Evolutionary conservation across 768 basidiomycete genomes (phyloP).

Genomic region (Gloeophyllum trabeum): DNA sequence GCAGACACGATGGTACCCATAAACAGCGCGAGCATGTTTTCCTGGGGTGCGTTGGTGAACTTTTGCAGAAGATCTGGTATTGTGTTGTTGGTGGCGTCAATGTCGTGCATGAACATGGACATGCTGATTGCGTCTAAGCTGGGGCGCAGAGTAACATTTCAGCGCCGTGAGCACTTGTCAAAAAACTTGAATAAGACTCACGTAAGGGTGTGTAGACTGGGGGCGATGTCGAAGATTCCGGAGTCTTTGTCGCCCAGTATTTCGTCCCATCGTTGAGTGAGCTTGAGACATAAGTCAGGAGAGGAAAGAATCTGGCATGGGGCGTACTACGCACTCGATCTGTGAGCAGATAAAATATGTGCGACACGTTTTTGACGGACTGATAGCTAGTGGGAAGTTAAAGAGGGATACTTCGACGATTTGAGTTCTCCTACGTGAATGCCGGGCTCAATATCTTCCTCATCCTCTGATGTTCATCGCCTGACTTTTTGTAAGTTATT

Average conservation of each 20-base stretch:
- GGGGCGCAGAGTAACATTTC: not conserved
- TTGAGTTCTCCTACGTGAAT: slow-evolving; percentile 1
- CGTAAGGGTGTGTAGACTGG: not conserved
- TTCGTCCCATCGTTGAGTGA: not conserved
- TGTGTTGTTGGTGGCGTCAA: not conserved
- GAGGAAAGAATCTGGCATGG: not conserved
- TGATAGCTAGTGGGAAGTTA: not conserved
- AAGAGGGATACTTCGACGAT: not conserved
- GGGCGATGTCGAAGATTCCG: not conserved
- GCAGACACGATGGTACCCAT: slow-evolving; percentile 1
- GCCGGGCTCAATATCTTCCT: slow-evolving; percentile 1
- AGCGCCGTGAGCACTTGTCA: not conserved
- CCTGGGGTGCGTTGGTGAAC: slow-evolving; percentile 5
- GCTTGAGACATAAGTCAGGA: not conserved
- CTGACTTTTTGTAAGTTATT: not conserved
- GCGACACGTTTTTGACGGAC: slow-evolving; percentile 2
- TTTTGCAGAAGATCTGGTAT: slow-evolving; percentile 7
- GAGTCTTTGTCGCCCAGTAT: not conserved
- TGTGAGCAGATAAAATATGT: slow-evolving; percentile 1
- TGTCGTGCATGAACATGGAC: slow-evolving; percentile 7
- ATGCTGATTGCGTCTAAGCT: slow-evolving; percentile 5
- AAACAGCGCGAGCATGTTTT: not conserved
- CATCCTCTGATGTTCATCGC: slow-evolving; percentile 3
- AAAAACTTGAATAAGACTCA: not conserved
- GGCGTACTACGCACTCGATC: not conserved